A percentile compares a stretch with the other conserved stretches of the same genome.
These are phyloP conservation scores for Phytophthora capsici DNA, from an alignment of 352 stramenopile species.

Conservation along the genomic window DNA sequence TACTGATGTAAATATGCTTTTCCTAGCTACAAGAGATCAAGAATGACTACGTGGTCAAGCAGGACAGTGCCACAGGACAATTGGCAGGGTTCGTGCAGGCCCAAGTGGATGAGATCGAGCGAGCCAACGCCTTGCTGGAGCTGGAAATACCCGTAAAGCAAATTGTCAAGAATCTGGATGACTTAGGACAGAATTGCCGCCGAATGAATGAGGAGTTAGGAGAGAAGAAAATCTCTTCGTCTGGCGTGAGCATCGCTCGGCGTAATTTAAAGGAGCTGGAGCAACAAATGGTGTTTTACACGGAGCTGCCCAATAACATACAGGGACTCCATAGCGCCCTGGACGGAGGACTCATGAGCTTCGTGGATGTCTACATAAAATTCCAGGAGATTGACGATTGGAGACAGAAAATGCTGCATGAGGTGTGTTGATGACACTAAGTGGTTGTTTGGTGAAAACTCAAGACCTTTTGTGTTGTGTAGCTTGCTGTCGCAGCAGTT, in stretches of 20 bases:
- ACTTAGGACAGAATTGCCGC: conserved; percentile 65
- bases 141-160: conserved; percentile 67
- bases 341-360: conserved; percentile 54
- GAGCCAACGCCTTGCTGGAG: conserved; percentile 72
- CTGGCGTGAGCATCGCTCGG: conserved; percentile 78
- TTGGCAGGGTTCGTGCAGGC: conserved; percentile 75
- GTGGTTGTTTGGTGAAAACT: neutral
- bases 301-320: conserved; percentile 74
- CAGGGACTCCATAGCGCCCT: conserved; percentile 57
- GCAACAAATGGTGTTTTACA: conserved; percentile 84
- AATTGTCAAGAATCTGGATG: conserved; percentile 67
- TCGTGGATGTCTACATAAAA: conserved; percentile 69
- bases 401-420: conserved; percentile 82
- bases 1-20: neutral
- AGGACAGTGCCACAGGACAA: conserved; percentile 78
- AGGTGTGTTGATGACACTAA: conserved; percentile 41
- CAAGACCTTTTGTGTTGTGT: neutral
- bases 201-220: conserved; percentile 87
- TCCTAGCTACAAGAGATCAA: conserved; percentile 85
- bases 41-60: conserved; percentile 74
- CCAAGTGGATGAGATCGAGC: conserved; percentile 88
- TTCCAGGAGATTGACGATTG: conserved; percentile 83
- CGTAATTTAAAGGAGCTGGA: conserved; percentile 86
- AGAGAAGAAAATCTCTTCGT: conserved; percentile 78
- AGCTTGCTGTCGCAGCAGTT: conserved; percentile 60